Evolutionary conservation across 805 yeast species (phyloP).

Genomic region (Ogataea pilisensis): DNA sequence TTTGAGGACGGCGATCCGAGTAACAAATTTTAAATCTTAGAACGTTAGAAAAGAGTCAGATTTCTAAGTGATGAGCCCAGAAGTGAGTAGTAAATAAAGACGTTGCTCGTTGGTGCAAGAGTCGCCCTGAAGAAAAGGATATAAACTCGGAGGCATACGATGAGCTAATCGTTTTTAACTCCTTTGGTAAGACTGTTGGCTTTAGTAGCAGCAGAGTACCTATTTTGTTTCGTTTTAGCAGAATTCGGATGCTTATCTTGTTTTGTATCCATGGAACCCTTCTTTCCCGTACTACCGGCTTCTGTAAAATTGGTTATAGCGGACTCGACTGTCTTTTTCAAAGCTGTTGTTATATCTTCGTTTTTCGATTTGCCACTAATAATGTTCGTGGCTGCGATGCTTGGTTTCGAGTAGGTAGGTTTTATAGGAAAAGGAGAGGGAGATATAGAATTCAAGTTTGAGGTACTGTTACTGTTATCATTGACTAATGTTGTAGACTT

Average conservation of each 20-base stretch:
- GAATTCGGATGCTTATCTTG: background rate
- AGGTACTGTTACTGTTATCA: background rate
- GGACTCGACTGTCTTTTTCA: conserved; percentile 3
- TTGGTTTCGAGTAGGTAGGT: conserved; percentile 17
- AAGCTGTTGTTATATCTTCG: background rate
- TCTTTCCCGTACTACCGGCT: conserved; percentile 3
- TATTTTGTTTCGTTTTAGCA: background rate
- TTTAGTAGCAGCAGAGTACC: background rate
- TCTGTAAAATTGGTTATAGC: conserved; percentile 3
- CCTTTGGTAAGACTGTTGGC: background rate
- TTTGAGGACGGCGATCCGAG: too few relatives aligned
- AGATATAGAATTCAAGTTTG: background rate
- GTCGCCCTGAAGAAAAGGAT: too few relatives aligned
- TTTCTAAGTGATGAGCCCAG: too few relatives aligned
- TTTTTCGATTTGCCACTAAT: background rate
- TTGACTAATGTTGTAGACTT: too few relatives aligned
- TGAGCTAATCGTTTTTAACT: background rate
- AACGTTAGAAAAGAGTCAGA: too few relatives aligned
- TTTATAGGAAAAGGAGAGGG: conserved; percentile 18
- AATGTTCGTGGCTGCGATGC: conserved; percentile 11
- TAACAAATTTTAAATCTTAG: too few relatives aligned
- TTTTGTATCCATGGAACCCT: background rate
- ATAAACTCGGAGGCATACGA: too few relatives aligned
- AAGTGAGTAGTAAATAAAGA: too few relatives aligned
- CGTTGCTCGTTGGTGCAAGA: too few relatives aligned